Base-by-base conservation (phyloP, 257 asterid species). In the Penstemon davidsonii region DNA sequence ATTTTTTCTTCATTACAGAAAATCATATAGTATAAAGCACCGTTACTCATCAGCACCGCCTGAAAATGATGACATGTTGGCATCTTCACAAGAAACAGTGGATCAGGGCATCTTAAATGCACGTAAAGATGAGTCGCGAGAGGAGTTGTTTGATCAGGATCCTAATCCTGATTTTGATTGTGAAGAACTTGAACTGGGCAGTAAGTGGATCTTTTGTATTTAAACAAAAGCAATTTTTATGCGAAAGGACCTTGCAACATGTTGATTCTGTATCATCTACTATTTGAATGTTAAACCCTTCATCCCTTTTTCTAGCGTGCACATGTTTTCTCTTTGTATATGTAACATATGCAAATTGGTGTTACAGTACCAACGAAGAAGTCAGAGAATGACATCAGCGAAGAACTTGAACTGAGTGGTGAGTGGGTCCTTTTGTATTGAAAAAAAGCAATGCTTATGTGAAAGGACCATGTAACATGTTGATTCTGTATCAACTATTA, bases 21-120 rank as follows among this genome's bases (percentile, higher is more conserved):
- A 70, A 79, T 77, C 90, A 39, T 85, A 76, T 70, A 66, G 6
- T 57, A 77, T 69, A 63, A 85, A 82, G 78, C 92, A 86, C 79
- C 90, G 80, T 19, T 82, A 65, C 77, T 71, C 95, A 7, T 62
- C 77, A 36, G 42, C 25, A 43, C 63, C 70, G 51, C 60, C 71
- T 70, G 86, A 84, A 73, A 77, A 75, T 62, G 84, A 80, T 75
- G 82, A 76, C 78, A 64, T 50, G 57, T 62, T 60, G 68, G 73
- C 68, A 50, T 75, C 79, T 62, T 83, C 92, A 64, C 84, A 74
- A 76, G 92, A 83, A 64, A 66, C 72, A 47, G 49, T 41, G 64
- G 77, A 73, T 68, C 73, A 60, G 64, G 83, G 69, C 64, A 69
- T 72, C 69, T 75, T 73, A 38, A 73, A 68, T 63, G 67, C 75